Conservation (phyloP, 805 yeast genomes). For the Sugiyamaella valdiviana region DNA sequence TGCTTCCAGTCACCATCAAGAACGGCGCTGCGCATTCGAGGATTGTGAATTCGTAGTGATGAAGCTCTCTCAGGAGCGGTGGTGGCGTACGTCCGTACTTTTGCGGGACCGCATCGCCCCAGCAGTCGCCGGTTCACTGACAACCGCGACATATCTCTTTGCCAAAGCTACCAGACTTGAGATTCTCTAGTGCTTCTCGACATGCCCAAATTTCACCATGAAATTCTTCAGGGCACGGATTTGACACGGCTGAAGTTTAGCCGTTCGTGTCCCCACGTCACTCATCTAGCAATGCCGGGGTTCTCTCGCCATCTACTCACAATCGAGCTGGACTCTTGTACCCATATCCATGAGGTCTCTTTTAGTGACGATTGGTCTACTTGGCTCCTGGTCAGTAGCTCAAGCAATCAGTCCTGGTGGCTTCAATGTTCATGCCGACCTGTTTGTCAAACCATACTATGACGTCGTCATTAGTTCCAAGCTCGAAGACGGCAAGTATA, state of each 20-base stretch:
- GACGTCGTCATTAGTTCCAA: slow-evolving; percentile 1
- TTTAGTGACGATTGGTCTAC: background rate
- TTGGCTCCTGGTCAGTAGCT: background rate
- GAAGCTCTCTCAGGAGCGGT: background rate
- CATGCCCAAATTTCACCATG: background rate
- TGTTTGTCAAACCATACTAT: slow-evolving; percentile 11
- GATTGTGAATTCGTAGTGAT: slow-evolving; percentile 18
- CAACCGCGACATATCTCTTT: background rate
- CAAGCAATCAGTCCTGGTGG: slow-evolving; percentile 1
- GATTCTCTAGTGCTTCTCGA: no score
- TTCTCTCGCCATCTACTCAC: background rate
- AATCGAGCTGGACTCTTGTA: background rate
- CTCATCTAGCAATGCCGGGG: background rate
- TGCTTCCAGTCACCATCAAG: slow-evolving; percentile 19
- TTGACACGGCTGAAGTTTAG: background rate
- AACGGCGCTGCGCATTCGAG: slow-evolving; percentile 17
- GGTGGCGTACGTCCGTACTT: background rate
- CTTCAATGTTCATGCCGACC: slow-evolving; percentile 11
- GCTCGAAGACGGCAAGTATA: background rate
- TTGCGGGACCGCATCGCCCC: background rate
- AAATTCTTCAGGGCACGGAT: background rate
- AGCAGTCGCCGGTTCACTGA: background rate
- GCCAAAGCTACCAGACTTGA: background rate
- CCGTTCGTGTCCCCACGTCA: background rate
- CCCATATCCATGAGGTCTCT: background rate